Percentiles rank a stretch among this genome's conserved stretches.
Conservation (phyloP, 371 early-diverging fungal species). For the Mucor lusitanicus region DNA sequence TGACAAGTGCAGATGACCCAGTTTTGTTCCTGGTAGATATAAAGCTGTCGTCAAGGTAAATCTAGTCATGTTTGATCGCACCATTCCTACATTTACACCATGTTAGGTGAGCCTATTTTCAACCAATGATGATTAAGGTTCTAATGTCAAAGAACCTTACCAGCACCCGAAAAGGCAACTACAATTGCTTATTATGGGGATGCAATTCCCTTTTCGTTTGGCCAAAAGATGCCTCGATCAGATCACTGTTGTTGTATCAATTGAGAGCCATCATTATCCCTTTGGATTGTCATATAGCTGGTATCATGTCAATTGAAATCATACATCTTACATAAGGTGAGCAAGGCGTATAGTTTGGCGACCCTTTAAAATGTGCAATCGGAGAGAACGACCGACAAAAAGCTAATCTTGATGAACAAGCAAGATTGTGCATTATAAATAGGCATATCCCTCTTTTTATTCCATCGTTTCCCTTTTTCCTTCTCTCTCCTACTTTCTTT, state of each 20-base stretch:
- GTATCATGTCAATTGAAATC: not conserved
- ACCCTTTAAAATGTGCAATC: not conserved
- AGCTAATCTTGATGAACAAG: not conserved
- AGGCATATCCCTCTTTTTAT: not conserved
- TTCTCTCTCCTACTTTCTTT: not conserved
- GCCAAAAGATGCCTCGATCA: not conserved
- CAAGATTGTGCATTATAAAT: not conserved
- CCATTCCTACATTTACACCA: not conserved
- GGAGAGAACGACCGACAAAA: slow-evolving; percentile 2
- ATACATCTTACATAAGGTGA: not conserved
- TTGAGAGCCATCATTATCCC: not conserved
- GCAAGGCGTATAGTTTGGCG: not conserved
- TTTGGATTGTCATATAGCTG: not conserved
- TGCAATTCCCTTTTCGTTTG: not conserved
- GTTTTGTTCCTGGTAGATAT: too few species aligned
- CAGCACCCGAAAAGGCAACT: not conserved
- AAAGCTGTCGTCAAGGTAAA: not conserved
- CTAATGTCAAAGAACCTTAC: not conserved
- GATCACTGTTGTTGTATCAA: not conserved
- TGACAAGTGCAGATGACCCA: not conserved
- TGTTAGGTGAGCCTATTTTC: too few species aligned
- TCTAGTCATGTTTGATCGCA: too few species aligned
- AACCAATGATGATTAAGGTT: not conserved
- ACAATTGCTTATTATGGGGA: not conserved
- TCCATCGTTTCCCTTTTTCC: not conserved